Evolutionary conservation across 2,329 filamentous ascomycete genomes (phyloP), one percentile per base, ranked within the genome.

Genomic region (Venturia pyrina): DNA sequence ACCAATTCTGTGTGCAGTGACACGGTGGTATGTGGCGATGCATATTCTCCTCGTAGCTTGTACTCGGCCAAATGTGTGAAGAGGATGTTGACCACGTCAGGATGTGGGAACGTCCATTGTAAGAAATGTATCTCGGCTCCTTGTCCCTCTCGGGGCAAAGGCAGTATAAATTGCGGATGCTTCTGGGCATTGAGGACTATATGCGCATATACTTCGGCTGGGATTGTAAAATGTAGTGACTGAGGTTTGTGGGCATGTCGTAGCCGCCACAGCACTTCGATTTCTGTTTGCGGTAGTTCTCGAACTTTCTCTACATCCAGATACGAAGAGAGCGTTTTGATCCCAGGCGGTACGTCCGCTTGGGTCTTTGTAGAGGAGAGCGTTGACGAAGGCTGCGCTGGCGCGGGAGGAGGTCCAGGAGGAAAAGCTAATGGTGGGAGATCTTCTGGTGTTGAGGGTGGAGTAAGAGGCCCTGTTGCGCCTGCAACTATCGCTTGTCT

Each of bases 41-140:
- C 91, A 73, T 87, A 99, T 76, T 96, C 90, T 63, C 93, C 93
- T 63, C 93, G 84, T 66, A 91, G 79, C 81, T 98, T 97, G 80
- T 89, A 99, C 75, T 97, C 91, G 19, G 91, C 93, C 41, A 99
- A 83, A 73, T 95, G 90, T 0, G 95, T 99, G 79, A 99, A 98
- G 43, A 99, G 86, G 6, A 98, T 78, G 41, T 79, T 84, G 0
- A 78, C 78, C 0, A 80, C 82, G 1, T 82, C 78, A 2, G 82
- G 80, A 0, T 87, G 83, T 67, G 96, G 93, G 77, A 96, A 97
- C 0, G 89, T 90, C 91, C 96, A 99, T 78, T 99, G 93, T 68
- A 99, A 78, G 76, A 96, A 96, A 78, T 99, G 95, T 59, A 99
- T 92, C 77, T 98, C 95, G 60, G 92, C 91, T 21, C 66, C 66